Evolutionary conservation across 495 filamentous ascomycete species (phyloP).

Genomic region (Xylaria bambusicola): DNA sequence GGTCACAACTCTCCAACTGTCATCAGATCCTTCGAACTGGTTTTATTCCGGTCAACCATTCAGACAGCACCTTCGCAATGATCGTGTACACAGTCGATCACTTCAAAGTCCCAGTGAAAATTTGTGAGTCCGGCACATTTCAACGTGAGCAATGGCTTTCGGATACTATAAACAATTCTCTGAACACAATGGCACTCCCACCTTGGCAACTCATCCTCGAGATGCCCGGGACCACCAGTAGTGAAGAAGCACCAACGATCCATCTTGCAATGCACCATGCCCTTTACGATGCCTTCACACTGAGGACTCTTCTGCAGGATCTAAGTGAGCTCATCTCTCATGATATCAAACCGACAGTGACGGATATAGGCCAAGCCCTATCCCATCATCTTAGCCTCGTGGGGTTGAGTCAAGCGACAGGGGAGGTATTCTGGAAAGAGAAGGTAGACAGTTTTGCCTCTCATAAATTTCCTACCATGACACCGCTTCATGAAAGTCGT

Average conservation of each 20-base stretch:
- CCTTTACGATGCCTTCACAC: slow-evolving; percentile 74
- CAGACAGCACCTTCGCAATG: slow-evolving; percentile 65
- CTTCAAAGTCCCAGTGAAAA: slow-evolving; percentile 22
- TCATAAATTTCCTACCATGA: slow-evolving; percentile 69
- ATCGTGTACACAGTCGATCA: slow-evolving; percentile 48
- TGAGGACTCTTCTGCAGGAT: slow-evolving; percentile 61
- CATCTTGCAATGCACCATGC: slow-evolving; percentile 65
- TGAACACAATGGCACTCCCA: slow-evolving; percentile 15
- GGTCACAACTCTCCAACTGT: slow-evolving; percentile 51
- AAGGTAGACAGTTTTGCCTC: slow-evolving; percentile 53
- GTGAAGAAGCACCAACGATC: slow-evolving; percentile 40
- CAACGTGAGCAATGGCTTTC: slow-evolving; percentile 35
- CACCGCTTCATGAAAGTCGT: slow-evolving; percentile 54
- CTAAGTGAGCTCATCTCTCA: slow-evolving; percentile 36
- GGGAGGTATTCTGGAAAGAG: slow-evolving; percentile 62
- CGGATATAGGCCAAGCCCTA: slow-evolving; percentile 44
- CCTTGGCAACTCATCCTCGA: slow-evolving; percentile 38
- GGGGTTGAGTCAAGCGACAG: slow-evolving; percentile 30
- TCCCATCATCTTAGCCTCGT: slow-evolving; percentile 54
- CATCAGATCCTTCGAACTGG: slow-evolving; percentile 75
- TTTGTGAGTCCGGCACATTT: slow-evolving; percentile 23
- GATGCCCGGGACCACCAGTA: slow-evolving; percentile 9
- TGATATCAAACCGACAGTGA: background rate
- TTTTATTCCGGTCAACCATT: slow-evolving; percentile 62
- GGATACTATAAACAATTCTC: slow-evolving; percentile 13